A percentile compares a stretch with the other conserved stretches of the same genome.
phyloP scores from a whole-genome alignment of 2,329 filamentous ascomycete genomes.

The Fusarium penzigii region DNA sequence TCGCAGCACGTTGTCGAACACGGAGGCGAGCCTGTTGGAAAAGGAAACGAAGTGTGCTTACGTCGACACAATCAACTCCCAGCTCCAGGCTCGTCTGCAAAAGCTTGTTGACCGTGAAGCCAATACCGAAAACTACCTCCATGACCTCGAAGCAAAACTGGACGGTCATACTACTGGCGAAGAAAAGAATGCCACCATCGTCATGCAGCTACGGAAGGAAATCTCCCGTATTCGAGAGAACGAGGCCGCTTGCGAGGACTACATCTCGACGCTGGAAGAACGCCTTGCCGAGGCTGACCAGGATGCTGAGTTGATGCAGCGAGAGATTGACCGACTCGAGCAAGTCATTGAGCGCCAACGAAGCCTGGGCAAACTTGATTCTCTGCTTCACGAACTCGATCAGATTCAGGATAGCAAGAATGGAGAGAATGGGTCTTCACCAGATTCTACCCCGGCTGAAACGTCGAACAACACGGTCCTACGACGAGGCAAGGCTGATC shows the following conservation, averaged over 20 bases:
- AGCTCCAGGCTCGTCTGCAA: slow-evolving; percentile 86
- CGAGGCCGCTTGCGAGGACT: slow-evolving; percentile 88
- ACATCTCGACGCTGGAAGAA: slow-evolving; percentile 95
- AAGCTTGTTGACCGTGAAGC: slow-evolving; percentile 90
- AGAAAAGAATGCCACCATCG: slow-evolving; percentile 85
- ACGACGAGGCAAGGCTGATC: slow-evolving; percentile 48
- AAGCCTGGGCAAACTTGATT: slow-evolving; percentile 92
- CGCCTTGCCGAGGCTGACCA: slow-evolving; percentile 94
- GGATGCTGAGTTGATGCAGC: slow-evolving; percentile 94
- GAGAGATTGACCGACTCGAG: slow-evolving; percentile 90
- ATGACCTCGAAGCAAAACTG: slow-evolving; percentile 86
- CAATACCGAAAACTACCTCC: slow-evolving; percentile 89
- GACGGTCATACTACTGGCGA: slow-evolving; percentile 89
- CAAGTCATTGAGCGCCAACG: slow-evolving; percentile 94
- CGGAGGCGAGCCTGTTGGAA: slow-evolving; percentile 85
- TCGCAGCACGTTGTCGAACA: slow-evolving; percentile 76
- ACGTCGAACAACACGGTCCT: slow-evolving; percentile 42
- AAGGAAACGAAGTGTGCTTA: slow-evolving; percentile 94
- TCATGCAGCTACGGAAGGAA: slow-evolving; percentile 88
- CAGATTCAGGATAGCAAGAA: slow-evolving; percentile 63
- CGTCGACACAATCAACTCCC: slow-evolving; percentile 85
- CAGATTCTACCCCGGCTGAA: slow-evolving; percentile 34
- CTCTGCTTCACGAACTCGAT: slow-evolving; percentile 87
- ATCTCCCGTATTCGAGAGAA: slow-evolving; percentile 85
- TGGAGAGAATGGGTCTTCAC: slow-evolving; percentile 32